These are phyloP conservation scores for Sequoia sempervirens DNA, from an alignment of 75 land plant species.

Conservation along the genomic window DNA sequence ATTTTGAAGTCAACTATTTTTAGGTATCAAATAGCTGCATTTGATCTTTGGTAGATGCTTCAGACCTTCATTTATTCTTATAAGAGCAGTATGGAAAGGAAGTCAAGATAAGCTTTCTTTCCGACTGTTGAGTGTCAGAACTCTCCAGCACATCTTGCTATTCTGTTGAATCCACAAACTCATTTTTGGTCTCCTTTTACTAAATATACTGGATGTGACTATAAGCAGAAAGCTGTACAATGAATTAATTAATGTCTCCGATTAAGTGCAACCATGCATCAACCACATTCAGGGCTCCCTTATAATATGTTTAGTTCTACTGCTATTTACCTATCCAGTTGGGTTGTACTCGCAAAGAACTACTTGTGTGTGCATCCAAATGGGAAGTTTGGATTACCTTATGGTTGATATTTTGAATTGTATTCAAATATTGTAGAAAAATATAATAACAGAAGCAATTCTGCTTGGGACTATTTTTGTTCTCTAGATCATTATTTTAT, in stretches of 20 bases:
- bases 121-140: not conserved
- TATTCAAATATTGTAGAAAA: not conserved
- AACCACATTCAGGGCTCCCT: not conserved
- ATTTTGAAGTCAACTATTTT: not conserved
- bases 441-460: too few species aligned
- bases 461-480: too few species aligned
- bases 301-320: not conserved
- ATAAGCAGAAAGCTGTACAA: not conserved
- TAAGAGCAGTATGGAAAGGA: not conserved
- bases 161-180: not conserved
- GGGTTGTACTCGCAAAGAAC: not conserved
- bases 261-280: not conserved
- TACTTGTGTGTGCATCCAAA: not conserved
- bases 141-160: not conserved
- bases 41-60: not conserved
- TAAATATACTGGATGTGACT: not conserved
- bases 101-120: not conserved
- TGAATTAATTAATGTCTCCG: not conserved
- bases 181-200: not conserved
- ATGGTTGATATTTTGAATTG: not conserved
- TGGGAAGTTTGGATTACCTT: not conserved
- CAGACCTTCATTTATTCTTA: not conserved
- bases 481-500: too few species aligned
- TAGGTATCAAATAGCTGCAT: not conserved
- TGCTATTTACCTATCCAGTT: not conserved